Base-by-base conservation (phyloP, 352 stramenopile genomes). In the Aphanomyces invadans region DNA sequence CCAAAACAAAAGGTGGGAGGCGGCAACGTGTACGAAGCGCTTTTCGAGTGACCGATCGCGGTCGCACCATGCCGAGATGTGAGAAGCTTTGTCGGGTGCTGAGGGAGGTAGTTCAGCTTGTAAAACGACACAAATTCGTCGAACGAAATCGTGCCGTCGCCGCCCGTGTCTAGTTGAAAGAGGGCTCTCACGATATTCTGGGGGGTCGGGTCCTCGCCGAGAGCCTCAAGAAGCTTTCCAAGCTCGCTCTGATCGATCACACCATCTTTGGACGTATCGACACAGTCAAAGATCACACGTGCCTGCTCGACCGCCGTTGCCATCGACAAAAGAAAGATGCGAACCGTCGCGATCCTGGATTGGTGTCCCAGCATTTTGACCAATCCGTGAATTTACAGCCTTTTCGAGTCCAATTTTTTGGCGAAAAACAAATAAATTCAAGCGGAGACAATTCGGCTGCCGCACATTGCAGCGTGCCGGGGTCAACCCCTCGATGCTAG, bases 81-180 rank as follows among this genome's bases (percentile, higher is more conserved):
- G 7, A 67, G 17, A 3, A 51, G 11, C 33, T 67, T 67, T 11
- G 29, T 25, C 31, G 60, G 60, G 7, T 67, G 60, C 15, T 23
- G 42, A 9, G 60, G 60, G 23, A 67, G 60, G 33, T 57, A 67
- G 33, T 67, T 67, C 7, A 23, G 15, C 42, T 67, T 67, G 44
- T 67, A 67, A 33, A 57, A 67, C 11, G 45, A 51, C 3, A 65
- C 19, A 57, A 75, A 75, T 48, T 75, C 67, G 23, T 71, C 61
- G 45, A 68, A 65, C 0, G 59, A 69, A 9, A 75, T 63, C 7
- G 49, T 69, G 29, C 70, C 70, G 39, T 48, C 44, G 23, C 39
- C 64, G 61, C 68, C 63, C 44, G 32, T 53, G 70, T 75, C 70
- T 38, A 75, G 55, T 25, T 67, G 28, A 48, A 67, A 36, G 29